Conservation (phyloP, 805 yeast genomes). For the Blastobotrys mokoenaii region DNA sequence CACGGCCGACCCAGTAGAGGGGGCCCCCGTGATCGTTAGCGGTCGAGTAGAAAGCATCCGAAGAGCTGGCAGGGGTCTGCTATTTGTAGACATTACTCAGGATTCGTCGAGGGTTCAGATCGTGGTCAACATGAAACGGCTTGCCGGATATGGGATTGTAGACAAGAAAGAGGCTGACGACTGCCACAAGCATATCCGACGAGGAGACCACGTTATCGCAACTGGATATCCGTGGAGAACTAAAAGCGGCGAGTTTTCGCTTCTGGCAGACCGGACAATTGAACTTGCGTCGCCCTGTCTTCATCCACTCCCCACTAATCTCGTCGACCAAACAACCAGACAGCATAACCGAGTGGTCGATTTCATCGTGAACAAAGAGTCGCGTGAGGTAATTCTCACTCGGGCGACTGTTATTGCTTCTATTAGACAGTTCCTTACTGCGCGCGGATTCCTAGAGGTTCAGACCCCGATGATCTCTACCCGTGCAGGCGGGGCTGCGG, state of each 20-base stretch:
- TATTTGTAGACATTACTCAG: conserved; percentile 60
- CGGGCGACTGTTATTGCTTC: conserved; percentile 48
- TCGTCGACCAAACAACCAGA: conserved; percentile 47
- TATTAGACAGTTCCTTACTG: conserved; percentile 50
- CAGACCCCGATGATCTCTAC: conserved; percentile 76
- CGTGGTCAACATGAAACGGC: conserved; percentile 45
- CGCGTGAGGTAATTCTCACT: conserved; percentile 39
- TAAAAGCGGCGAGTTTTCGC: conserved; percentile 67
- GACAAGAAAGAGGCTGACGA: conserved; percentile 23
- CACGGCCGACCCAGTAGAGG: neutral
- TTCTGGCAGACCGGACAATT: conserved; percentile 47
- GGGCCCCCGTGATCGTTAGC: conserved; percentile 26
- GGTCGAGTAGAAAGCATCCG: conserved; percentile 58
- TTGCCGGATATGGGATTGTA: conserved; percentile 20
- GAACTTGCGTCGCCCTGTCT: conserved; percentile 58
- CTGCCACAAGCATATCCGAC: conserved; percentile 38
- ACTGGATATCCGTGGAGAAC: conserved; percentile 70
- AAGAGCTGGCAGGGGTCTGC: conserved; percentile 57
- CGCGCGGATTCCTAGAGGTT: conserved; percentile 62
- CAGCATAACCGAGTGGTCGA: conserved; percentile 66
- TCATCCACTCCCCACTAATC: conserved; percentile 57
- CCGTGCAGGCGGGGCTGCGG: conserved; percentile 81
- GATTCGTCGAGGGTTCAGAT: conserved; percentile 54
- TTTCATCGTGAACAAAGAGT: conserved; percentile 50
- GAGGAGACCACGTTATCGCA: conserved; percentile 66